Evolutionary conservation across 2,329 filamentous ascomycete species (phyloP), one percentile per base, ranked within the genome.

Genomic region (Paracorniculantispora psalliotae): DNA sequence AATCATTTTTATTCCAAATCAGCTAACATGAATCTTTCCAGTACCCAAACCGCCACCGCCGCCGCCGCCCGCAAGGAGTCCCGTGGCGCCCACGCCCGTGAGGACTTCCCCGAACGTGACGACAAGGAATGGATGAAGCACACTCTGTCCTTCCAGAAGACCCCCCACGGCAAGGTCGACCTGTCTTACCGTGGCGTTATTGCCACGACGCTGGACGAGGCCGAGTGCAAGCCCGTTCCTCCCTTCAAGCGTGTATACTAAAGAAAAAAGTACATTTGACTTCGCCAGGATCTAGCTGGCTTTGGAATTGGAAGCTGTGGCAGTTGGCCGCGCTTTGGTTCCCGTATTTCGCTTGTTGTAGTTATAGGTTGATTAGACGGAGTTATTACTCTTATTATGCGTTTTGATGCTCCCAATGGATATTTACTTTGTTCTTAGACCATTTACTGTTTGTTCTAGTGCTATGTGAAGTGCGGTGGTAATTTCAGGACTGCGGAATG

Each of bases 51-150:
- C 54, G 94, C 94, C 63, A 84, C 87, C 67, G 85, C 92, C 33
- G 94, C 94, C 63, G 91, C 92, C 61, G 93, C 93, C 79, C 88
- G 94, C 72, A 96, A 96, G 83, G 94, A 99, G 79, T 96, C 92
- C 59, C 90, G 94, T 79, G 94, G 94, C 73, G 94, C 94, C 25
- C 94, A 99, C 77, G 94, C 94, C 65, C 90, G 94, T 66, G 94
- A 99, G 81, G 94, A 99, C 74, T 97, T 76, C 83, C 93, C 93
- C 60, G 92, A 97, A 19, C 89, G 94, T 80, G 91, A 97, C 72
- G 94, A 99, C 73, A 82, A 87, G 76, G 89, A 96, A 76, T 97
- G 93, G 93, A 97, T 97, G 93, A 97, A 97, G 88, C 94, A 99
- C 84, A 96, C 91, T 48, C 84, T 99, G 62, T 91, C 88, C 66